Conservation (phyloP, 2,329 filamentous ascomycete species). For the Thelonectria olida region DNA sequence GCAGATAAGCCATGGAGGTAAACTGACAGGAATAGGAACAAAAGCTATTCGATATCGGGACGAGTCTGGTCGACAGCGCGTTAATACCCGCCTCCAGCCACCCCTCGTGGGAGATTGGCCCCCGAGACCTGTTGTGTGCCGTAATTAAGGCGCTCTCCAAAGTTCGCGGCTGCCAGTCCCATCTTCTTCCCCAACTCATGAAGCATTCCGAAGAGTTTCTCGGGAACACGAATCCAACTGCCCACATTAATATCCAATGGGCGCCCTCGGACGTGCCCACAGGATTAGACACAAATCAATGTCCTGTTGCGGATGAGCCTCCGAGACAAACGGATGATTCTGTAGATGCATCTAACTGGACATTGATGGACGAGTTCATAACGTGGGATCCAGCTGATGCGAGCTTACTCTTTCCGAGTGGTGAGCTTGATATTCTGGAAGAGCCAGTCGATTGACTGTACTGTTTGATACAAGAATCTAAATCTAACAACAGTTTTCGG, state of each 20-base stretch:
- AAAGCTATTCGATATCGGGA: conserved; percentile 45
- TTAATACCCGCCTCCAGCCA: conserved; percentile 28
- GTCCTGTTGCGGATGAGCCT: conserved; percentile 21
- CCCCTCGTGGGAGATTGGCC: conserved; percentile 39
- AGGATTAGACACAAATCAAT: neutral
- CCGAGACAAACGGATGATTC: neutral
- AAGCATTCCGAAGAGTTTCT: conserved; percentile 35
- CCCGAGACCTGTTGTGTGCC: conserved; percentile 40
- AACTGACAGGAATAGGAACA: conserved; percentile 39
- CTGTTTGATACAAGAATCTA: neutral
- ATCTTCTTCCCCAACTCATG: conserved; percentile 40
- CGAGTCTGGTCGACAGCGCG: conserved; percentile 42
- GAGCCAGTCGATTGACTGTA: neutral
- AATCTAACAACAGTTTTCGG: neutral
- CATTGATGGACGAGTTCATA: neutral
- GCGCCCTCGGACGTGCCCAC: neutral
- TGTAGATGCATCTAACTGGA: neutral
- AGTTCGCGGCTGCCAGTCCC: conserved; percentile 39
- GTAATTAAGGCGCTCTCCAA: conserved; percentile 38
- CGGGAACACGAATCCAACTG: conserved; percentile 17
- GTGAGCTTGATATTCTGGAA: neutral
- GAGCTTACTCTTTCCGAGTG: neutral
- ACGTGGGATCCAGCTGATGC: neutral
- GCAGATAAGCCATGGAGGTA: neutral
- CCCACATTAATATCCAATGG: conserved; percentile 22